Percentiles rank a stretch among this genome's conserved stretches.
Conservation (phyloP, 192 early-diverging fungal species). For the Backusella circina region DNA sequence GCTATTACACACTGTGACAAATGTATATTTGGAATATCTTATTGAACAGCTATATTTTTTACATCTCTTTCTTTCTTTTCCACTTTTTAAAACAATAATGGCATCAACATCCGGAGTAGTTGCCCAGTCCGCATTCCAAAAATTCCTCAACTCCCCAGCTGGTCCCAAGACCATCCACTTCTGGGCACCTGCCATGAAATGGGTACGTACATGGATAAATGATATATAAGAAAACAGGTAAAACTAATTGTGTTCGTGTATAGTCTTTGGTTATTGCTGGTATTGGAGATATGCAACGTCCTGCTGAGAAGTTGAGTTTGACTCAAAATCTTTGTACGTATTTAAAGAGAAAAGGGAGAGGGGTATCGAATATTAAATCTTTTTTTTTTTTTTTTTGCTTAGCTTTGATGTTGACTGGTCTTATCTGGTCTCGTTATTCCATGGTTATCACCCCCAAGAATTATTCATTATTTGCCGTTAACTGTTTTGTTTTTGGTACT, state of each 20-base stretch:
- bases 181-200: conserved; percentile 95
- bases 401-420: conserved; percentile 88
- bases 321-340: conserved; percentile 69
- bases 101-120: neutral
- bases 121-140: conserved; percentile 47
- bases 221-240: neutral
- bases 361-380: neutral
- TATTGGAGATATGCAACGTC: conserved; percentile 81
- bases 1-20: neutral
- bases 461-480: conserved; percentile 86
- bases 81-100: neutral
- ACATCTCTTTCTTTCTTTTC: neutral
- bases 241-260: neutral
- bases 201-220: conserved; percentile 47
- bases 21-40: conserved; percentile 1
- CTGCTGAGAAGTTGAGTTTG: conserved; percentile 85
- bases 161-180: conserved; percentile 97
- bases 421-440: conserved; percentile 98
- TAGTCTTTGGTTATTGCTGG: conserved; percentile 93
- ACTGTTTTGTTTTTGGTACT: conserved; percentile 89
- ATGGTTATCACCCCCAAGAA: conserved; percentile 93
- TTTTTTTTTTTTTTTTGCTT: neutral
- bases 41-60: conserved; percentile 5
- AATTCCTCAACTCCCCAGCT: conserved; percentile 72
- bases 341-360: neutral